Base-by-base conservation (phyloP, 2,329 filamentous ascomycete species). In the Epichloe elymi region DNA sequence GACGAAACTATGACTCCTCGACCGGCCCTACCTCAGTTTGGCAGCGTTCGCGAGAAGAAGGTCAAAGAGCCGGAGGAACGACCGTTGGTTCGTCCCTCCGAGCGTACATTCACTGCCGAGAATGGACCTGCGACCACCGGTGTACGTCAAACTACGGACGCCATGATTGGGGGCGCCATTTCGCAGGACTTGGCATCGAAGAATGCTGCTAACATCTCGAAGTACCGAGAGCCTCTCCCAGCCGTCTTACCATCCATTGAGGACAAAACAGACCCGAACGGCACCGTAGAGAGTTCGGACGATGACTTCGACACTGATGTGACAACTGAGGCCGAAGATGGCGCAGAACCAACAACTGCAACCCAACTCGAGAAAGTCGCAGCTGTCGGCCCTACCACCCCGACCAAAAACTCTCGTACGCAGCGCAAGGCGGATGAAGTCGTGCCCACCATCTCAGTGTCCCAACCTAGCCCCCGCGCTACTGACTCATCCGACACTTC, bases 1-100 rank as follows among this genome's bases (percentile, higher is more conserved):
- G 80, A 85, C 41, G 76, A 83, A 53, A 69, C 80, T 14, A 87
- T 88, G 83, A 80, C 80, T 57, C 86, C 86, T n/a, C 72, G 85
- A 35, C 85, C 86, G 6, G 81, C 80, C 1, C 67, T 90, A 38
- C 86, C 86, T 2, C 83, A 76, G 1, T 90, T 90, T 63, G 85
- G 85, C 17, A 89, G 86, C 59, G 73, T 90, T 20, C 75, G 83
- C 20, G 79, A 82, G 30, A 80, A 78, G 64, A 81, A 80, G 56
- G 61, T 67, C 7, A 74, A 69, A 39, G 74, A 79, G 47, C 58
- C 67, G 0, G 69, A 75, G 39, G 83, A 83, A 58, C 71, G 80
- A 2, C 73, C 76, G 0, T 67, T 83, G 45, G 78, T 83, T 38
- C 73, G 78, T 30, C 79, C 80, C 6, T 56, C 66, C 5, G 74